Evolutionary conservation across 345 rosid species (phyloP), one percentile per base, ranked within the genome.

Genomic region (Linum lewisii): DNA sequence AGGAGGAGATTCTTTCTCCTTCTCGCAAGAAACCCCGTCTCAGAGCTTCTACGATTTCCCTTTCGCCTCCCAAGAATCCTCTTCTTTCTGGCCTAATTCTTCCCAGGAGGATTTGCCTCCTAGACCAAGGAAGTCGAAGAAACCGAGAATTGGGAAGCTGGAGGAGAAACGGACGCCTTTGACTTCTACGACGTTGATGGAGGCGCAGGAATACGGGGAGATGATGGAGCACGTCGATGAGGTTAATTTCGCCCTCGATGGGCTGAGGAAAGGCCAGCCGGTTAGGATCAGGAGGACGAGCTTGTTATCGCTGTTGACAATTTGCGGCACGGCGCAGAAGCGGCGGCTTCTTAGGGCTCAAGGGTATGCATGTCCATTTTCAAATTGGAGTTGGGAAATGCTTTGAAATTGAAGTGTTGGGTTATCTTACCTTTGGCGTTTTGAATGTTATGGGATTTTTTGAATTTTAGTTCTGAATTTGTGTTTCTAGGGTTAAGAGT

Each of bases 191-290:
- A 87, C 97, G 57, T 72, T 94, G 72, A 87, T 90, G 79, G 97
- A 94, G 79, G 84, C 97, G 5, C 99, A 90, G 83, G 97, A 94
- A 74, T 87, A 77, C 16, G 99, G 99, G 21, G 99, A 90, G 80
- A 83, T 90, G 86, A 94, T 94, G 99, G 99, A 94, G 77, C 88
- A 86, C 64, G 88, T 90, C 18, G 99, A 94, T 42, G 99, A 94
- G 83, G 95, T 90, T 60, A 84, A 94, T 75, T 94, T 90, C 55
- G 93, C 97, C 36, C 84, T 94, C 54, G 99, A 90, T 70, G 99
- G 99, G 72, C 68, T 94, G 58, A 76, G 70, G 81, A 81, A 77
- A 50, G 97, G 93, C 5, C 90, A 86, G 60, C 97, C 87, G 36
- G 51, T 78, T 56, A 81, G 97, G 83, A 84, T 87, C 69, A 68